Evolutionary conservation across 2,329 filamentous ascomycete species (phyloP).

Genomic region (Emergomyces orientalis): DNA sequence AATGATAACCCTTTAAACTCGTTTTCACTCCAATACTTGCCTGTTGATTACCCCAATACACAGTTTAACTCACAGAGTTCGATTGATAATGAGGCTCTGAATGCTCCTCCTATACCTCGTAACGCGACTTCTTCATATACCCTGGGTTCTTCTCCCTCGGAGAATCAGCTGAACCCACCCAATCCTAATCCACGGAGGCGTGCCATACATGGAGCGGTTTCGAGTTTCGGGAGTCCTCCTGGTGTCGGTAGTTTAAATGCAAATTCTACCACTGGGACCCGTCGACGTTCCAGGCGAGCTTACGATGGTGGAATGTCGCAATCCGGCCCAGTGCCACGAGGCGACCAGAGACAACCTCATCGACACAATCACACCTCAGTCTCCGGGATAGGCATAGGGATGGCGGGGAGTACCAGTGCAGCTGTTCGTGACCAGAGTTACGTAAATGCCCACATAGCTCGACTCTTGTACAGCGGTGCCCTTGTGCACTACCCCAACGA

Average conservation of each 20-base stretch:
- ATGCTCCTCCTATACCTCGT: neutral
- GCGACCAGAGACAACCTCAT: neutral
- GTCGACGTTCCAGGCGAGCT: neutral
- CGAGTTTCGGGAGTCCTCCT: neutral
- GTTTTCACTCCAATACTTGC: neutral
- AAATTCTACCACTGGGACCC: neutral
- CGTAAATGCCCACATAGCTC: neutral
- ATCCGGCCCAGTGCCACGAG: neutral
- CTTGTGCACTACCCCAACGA: neutral
- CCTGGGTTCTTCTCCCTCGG: neutral
- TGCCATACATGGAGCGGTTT: neutral
- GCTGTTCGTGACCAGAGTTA: neutral
- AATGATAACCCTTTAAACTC: constrained; percentile 1
- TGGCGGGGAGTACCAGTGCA: neutral
- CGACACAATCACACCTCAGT: neutral
- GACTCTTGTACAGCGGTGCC: neutral
- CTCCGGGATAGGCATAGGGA: neutral
- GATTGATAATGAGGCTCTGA: neutral
- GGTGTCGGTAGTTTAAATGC: neutral
- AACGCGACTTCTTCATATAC: neutral
- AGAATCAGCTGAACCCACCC: neutral
- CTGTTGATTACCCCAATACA: neutral
- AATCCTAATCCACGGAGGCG: neutral
- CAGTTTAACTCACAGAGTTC: neutral
- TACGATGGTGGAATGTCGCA: neutral